Evolutionary conservation across 1,284 basidiomycete species (phyloP), one percentile per base, ranked within the genome.

Genomic region (Austropuccinia psidii): DNA sequence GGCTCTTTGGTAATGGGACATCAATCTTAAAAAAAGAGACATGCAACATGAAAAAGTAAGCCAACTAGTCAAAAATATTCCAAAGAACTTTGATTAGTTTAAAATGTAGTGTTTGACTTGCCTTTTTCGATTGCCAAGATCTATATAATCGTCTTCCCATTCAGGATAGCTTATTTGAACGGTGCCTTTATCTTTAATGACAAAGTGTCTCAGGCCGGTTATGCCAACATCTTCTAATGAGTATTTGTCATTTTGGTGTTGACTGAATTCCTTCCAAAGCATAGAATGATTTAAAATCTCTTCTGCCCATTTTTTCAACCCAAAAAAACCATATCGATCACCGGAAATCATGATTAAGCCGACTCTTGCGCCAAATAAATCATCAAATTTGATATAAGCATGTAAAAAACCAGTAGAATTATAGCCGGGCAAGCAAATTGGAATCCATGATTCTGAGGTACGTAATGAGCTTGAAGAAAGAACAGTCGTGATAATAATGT

Each of bases 401-500:
- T 98, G 93, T 21, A 96, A 88, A 81, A 98, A 98, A 0, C 90
- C 90, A 1, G 88, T 83, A 0, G 92, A 84, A 77, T 97, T 94
- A 83, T 92, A 97, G 79, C 93, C 93, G 0, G 96, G 95, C 11
- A 99, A 85, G 79, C 95, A 98, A 61, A 99, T 86, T 0, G 96
- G 96, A 1, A 98, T 85, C 91, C 93, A 98, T 4, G 90, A 90
- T 24, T 93, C 88, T 6, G 89, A 84, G 85, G 79, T 85, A 82
- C 78, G 90, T 84, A 76, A 87, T 86, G 49, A 89, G 84, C 64
- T 86, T 81, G 81, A 91, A 82, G 75, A 76, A 29, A 67, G 72
- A 72, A 79, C 79, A 0, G 82, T 82, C 21, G 80, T 80, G 24
- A 81, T 77, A 37, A 83, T 77, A 41, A 83, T 76, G 24, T 80